A percentile compares a stretch with the other conserved stretches of the same genome.
These are phyloP conservation scores for Exserohilum rostratum DNA, from an alignment of 2,329 filamentous ascomycete species.

Conservation along the genomic window DNA sequence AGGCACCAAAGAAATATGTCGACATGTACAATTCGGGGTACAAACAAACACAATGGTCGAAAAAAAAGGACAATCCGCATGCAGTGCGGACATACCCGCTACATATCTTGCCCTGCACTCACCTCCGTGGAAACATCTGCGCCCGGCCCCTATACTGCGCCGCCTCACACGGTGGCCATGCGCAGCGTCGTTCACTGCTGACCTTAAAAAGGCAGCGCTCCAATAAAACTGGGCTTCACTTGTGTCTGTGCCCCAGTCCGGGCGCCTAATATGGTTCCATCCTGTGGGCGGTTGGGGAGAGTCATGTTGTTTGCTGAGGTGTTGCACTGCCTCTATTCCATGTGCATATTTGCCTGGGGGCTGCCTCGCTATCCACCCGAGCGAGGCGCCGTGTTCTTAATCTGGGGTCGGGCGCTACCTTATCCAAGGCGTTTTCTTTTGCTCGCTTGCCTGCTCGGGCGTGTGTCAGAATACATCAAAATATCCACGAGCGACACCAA, in stretches of 20 bases:
- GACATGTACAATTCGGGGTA: neutral
- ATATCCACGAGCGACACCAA: neutral
- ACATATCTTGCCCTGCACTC: constrained; percentile 5
- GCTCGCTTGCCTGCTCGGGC: neutral
- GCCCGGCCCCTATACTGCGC: constrained; percentile 6
- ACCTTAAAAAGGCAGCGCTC: constrained; percentile 6
- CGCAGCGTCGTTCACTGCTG: neutral
- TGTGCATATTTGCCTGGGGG: constrained; percentile 5
- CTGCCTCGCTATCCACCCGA: constrained; percentile 6
- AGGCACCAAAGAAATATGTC: neutral
- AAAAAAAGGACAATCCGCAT: neutral
- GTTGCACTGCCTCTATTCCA: constrained; percentile 10
- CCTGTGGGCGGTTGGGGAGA: neutral
- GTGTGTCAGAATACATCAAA: neutral
- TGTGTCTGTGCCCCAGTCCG: neutral
- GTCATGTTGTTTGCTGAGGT: neutral
- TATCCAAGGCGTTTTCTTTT: neutral
- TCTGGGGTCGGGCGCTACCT: neutral
- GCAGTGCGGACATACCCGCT: constrained; percentile 1
- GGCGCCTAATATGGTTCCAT: constrained; percentile 1
- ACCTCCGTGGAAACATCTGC: neutral
- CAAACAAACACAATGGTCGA: neutral
- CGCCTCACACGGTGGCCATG: constrained; percentile 4
- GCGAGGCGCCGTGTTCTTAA: constrained; percentile 4
- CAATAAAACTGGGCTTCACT: constrained; percentile 1